These are phyloP conservation scores for Kodamaea lidongshanica DNA, from an alignment of 805 yeast species.

Conservation along the genomic window DNA sequence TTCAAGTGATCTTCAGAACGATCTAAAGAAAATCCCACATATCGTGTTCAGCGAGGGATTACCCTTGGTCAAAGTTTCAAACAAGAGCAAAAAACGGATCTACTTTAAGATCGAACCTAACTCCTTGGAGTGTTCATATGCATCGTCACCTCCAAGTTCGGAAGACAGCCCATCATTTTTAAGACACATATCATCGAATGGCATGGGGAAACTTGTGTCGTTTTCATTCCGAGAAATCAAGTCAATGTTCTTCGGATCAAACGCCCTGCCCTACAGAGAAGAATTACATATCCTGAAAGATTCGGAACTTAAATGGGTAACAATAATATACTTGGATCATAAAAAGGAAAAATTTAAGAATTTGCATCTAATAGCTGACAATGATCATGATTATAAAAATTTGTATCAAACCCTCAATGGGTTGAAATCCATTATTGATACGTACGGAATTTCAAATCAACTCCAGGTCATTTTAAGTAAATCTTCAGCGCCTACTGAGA, in stretches of 20 bases:
- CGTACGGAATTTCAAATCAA: conserved; percentile 46
- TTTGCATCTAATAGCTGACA: conserved; percentile 69
- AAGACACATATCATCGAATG: conserved; percentile 3
- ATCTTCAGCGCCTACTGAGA: conserved; percentile 25
- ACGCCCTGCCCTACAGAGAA: conserved; percentile 81
- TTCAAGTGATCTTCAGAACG: no score
- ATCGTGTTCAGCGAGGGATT: conserved; percentile 37
- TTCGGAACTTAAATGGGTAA: conserved; percentile 65
- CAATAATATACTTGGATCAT: conserved; percentile 63
- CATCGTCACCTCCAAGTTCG: conserved; percentile 3
- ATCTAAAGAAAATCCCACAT: conserved; percentile 7
- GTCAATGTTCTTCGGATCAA: conserved; percentile 54
- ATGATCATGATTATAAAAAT: conserved; percentile 51
- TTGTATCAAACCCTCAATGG: conserved; percentile 54
- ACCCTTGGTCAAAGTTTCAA: conserved; percentile 62
- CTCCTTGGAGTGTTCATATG: conserved; percentile 30
- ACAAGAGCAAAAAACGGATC: conserved; percentile 58
- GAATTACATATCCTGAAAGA: conserved; percentile 71
- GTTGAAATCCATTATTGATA: conserved; percentile 55
- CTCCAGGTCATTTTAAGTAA: conserved; percentile 41
- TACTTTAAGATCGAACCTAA: conserved; percentile 51
- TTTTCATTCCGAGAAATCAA: conserved; percentile 56
- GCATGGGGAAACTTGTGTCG: conserved; percentile 15
- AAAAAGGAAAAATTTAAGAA: conserved; percentile 64
- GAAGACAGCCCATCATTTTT: conserved; percentile 2